Evolutionary conservation across 2,329 filamentous ascomycete species (phyloP), one percentile per base, ranked within the genome.

Genomic region (Plectosphaerella cucumerina): DNA sequence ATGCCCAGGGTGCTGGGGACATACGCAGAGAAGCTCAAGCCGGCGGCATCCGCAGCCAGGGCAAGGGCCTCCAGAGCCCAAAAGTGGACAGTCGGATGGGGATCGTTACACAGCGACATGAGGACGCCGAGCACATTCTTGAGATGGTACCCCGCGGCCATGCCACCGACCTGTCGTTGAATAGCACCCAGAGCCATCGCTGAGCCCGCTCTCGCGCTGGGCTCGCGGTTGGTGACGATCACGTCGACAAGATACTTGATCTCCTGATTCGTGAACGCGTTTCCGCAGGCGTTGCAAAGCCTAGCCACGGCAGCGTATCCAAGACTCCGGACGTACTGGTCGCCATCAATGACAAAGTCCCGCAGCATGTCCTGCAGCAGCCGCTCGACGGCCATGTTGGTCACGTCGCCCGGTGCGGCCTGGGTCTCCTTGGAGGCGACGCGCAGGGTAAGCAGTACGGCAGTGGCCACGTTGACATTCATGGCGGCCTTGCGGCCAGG

Each of bases 51-150:
- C 3, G 93, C 89, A 12, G 96, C 91, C 48, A 89, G 78, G 2
- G 89, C 86, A 26, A 99, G 70, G 10, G 90, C 93, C 65, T 97
- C 91, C 43, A 99, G 75, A 3, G 95, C 93, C 91, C 92, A 97
- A 65, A 93, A 96, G 68, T 99, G 94, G 9, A 99, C 94, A 1
- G 89, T 86, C 0, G 94, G 92, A 65, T 99, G 94, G 18, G 93
- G 90, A 63, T 99, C 94, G 59, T 92, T 96, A 66, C 91, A 93
- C 10, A 99, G 78, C 8, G 94, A 97, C 88, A 97, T 96, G n/a
- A 99, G 74, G 37, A 99, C 95, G 17, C 93, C 89, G n/a, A 97
- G 81, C 47, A 99, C 97, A 2, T 91, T 97, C 73, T 97, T 97
- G 47, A 99, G 78, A 65, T 99, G 94, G 60, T 94, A 91, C 4